Evolutionary conservation across 176 grass and related monocot genomes (phyloP).

Genomic region (Oryza australiensis): DNA sequence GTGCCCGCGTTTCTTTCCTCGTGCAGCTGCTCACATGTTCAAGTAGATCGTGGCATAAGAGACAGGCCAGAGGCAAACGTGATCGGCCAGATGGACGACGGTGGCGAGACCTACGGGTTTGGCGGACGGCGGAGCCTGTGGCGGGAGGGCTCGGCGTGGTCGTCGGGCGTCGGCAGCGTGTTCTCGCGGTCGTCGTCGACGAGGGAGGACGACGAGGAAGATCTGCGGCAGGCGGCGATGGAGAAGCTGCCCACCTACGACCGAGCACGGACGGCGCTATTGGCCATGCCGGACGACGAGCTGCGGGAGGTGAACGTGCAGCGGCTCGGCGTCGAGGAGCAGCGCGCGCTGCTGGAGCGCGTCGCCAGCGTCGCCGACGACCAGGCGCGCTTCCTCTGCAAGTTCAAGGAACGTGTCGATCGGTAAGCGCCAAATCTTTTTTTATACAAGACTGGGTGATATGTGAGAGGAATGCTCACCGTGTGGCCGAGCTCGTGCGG

Average conservation of each 20-base stretch:
- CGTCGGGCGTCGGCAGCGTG: constrained; percentile 2
- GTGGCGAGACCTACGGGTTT: constrained; percentile 39
- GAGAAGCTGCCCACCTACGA: constrained; percentile 72
- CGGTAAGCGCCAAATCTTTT: not conserved
- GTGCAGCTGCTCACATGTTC: no score
- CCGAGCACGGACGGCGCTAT: constrained; percentile 46
- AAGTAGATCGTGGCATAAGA: not conserved
- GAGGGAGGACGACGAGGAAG: constrained; percentile 63
- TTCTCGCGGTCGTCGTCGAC: constrained; percentile 45
- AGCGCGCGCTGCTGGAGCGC: constrained; percentile 41
- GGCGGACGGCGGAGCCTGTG: constrained; percentile 36
- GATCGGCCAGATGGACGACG: constrained; percentile 46
- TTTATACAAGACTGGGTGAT: no score
- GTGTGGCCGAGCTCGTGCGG: no score
- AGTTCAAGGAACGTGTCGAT: constrained; percentile 64
- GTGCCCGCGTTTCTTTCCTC: no score
- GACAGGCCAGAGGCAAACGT: no score
- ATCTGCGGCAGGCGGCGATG: constrained; percentile 65
- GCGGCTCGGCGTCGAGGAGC: constrained; percentile 39
- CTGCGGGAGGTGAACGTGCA: constrained; percentile 56
- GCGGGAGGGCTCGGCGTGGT: constrained; percentile 44
- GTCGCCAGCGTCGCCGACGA: constrained; percentile 47
- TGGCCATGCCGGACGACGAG: constrained; percentile 54
- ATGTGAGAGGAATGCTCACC: no score
- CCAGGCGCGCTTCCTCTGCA: constrained; percentile 54